Percentiles rank a stretch among this genome's conserved stretches.
Conservation (phyloP, 164 flowering plant species). For the Chloranthus sessilifolius region DNA sequence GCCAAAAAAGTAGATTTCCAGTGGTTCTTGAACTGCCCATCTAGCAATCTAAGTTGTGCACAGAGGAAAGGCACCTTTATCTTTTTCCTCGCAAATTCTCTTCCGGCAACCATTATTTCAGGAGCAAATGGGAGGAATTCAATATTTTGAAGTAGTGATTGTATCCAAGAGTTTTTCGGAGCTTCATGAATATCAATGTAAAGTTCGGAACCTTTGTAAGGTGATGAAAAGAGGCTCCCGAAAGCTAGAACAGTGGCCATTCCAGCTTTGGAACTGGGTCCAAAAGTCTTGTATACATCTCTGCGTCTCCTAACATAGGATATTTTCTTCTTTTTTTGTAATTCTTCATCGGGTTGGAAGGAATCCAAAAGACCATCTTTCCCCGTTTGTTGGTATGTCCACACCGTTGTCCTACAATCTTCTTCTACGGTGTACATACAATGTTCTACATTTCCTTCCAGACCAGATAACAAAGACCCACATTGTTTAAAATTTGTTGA, state of each 20-base stretch:
- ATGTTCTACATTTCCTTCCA: constrained; percentile 33
- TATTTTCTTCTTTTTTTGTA: constrained; percentile 61
- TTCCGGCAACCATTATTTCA: constrained; percentile 64
- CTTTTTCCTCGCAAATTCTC: constrained; percentile 40
- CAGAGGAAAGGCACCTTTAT: constrained; percentile 78
- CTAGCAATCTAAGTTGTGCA: constrained; percentile 88
- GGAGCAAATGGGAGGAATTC: constrained; percentile 73
- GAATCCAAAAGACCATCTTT: constrained; percentile 61
- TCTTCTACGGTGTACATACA: constrained; percentile 72
- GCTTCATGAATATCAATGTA: constrained; percentile 69
- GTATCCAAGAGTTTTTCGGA: constrained; percentile 51
- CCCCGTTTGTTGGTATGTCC: constrained; percentile 61
- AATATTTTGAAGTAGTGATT: constrained; percentile 44
- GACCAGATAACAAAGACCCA: constrained; percentile 63
- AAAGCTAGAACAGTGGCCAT: constrained; percentile 64
- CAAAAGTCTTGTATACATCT: constrained; percentile 65
- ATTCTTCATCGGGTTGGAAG: constrained; percentile 81
- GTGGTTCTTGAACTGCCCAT: constrained; percentile 98
- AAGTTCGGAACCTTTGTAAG: constrained; percentile 76
- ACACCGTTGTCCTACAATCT: constrained; percentile 84
- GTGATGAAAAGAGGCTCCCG: constrained; percentile 84
- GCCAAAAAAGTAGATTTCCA: constrained; percentile 62
- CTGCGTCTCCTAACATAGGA: constrained; percentile 57
- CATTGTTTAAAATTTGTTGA: constrained; percentile 51
- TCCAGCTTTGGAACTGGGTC: constrained; percentile 67